Evolutionary conservation across 2,329 filamentous ascomycete species (phyloP).

Genomic region (Hypoxylon sp.): DNA sequence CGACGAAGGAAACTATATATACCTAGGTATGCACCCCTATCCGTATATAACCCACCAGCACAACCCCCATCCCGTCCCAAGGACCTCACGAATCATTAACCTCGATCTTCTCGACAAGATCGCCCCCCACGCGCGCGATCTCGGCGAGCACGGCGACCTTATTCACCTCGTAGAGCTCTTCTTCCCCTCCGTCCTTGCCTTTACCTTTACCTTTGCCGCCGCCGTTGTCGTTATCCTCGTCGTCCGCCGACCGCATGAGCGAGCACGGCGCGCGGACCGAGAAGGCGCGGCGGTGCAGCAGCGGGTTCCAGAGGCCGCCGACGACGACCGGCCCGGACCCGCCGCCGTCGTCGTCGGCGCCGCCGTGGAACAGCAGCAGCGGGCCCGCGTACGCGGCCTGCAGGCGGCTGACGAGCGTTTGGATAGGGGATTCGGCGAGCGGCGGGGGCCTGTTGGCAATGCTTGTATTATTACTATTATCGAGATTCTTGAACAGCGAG

Average conservation of each 20-base stretch:
- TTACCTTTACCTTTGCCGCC: conserved; percentile 43
- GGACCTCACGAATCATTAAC: too few species aligned
- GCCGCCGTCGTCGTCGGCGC: conserved; percentile 59
- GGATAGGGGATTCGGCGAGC: conserved; percentile 66
- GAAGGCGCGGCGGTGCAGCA: conserved; percentile 65
- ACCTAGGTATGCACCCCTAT: conserved; percentile 33
- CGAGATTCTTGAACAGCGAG: conserved; percentile 81
- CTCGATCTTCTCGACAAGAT: conserved; percentile 74
- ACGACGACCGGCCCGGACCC: too few species aligned
- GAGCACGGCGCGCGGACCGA: conserved; percentile 76
- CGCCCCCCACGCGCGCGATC: conserved; percentile 72
- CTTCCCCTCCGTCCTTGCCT: conserved; percentile 51
- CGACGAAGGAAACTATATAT: background rate
- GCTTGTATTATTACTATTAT: conserved; percentile 66
- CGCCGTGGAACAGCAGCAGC: conserved; percentile 82
- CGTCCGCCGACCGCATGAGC: conserved; percentile 58
- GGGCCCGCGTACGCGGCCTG: conserved; percentile 70
- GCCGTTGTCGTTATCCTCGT: conserved; percentile 26
- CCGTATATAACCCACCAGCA: too few species aligned
- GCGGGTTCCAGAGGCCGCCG: conserved; percentile 66
- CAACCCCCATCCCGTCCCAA: too few species aligned
- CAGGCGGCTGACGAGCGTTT: conserved; percentile 72
- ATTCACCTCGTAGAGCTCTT: conserved; percentile 68
- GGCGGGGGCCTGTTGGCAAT: conserved; percentile 48
- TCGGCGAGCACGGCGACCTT: conserved; percentile 73